Evolutionary conservation across 2,329 filamentous ascomycete species (phyloP).

Genomic region (Chaetomium strumarium): DNA sequence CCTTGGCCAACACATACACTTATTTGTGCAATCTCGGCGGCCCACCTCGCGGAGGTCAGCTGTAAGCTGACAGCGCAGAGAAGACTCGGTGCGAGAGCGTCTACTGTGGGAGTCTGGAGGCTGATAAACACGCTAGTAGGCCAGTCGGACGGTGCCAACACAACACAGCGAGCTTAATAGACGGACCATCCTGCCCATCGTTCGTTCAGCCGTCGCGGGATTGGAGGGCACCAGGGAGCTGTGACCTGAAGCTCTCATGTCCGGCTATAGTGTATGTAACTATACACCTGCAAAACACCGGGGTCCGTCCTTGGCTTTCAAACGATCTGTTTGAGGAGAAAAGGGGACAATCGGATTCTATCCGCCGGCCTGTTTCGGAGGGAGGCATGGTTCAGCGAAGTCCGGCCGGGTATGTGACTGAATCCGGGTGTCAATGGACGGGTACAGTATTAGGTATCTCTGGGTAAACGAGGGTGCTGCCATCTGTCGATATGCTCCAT

Average conservation of each 20-base stretch:
- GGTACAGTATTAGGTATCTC: too few species aligned
- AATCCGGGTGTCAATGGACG: neutral
- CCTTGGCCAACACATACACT: neutral
- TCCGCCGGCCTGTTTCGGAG: neutral
- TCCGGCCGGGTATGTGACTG: neutral
- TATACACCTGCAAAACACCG: neutral
- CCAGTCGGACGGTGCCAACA: constrained; percentile 4
- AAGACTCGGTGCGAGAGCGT: too few species aligned
- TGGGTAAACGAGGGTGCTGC: too few species aligned
- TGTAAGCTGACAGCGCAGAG: too few species aligned
- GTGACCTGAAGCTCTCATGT: neutral
- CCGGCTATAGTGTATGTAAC: neutral
- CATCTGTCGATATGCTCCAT: neutral
- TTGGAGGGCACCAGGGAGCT: neutral
- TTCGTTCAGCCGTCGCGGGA: neutral
- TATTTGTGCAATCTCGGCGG: neutral
- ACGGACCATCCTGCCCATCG: constrained; percentile 9
- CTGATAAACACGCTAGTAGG: too few species aligned
- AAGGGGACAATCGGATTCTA: constrained; percentile 2
- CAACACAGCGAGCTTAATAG: neutral
- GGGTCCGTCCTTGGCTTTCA: neutral
- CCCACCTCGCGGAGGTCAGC: too few species aligned
- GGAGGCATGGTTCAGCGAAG: neutral
- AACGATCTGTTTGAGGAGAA: neutral
- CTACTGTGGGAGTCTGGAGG: too few species aligned